Conservation (phyloP, 2,329 filamentous ascomycete species). For the Podosphaera xanthii region DNA sequence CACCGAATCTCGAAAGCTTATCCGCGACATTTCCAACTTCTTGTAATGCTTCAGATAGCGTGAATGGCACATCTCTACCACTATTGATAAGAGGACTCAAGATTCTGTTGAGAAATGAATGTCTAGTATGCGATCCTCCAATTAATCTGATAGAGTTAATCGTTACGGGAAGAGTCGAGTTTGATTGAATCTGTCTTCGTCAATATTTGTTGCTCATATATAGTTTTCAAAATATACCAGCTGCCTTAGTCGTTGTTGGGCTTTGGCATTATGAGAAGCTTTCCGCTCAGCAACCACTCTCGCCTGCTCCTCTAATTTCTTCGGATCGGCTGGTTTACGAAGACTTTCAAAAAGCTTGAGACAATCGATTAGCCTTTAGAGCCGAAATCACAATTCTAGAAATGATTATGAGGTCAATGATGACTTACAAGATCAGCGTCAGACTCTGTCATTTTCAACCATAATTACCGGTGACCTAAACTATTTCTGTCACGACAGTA, state of each 20-base stretch:
- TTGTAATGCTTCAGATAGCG: conserved; percentile 54
- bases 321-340: conserved; percentile 32
- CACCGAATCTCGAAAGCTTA: conserved; percentile 65
- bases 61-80: conserved; percentile 44
- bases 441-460: too few relatives aligned
- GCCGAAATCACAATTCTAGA: neutral
- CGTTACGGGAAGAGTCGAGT: conserved; percentile 68
- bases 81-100: conserved; percentile 55
- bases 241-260: conserved; percentile 39
- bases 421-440: too few relatives aligned
- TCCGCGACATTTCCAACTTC: conserved; percentile 47
- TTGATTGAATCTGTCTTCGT: conserved; percentile 41
- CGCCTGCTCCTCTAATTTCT: conserved; percentile 33
- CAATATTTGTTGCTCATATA: conserved; percentile 2
- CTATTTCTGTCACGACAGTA: too few relatives aligned
- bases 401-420: too few relatives aligned
- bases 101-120: conserved; percentile 59
- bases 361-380: conserved; percentile 6
- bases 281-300: conserved; percentile 28
- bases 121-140: conserved; percentile 63
- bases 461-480: too few relatives aligned
- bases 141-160: conserved; percentile 70
- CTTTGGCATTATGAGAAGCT: conserved; percentile 18
- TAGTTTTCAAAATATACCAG: conserved; percentile 26
- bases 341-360: conserved; percentile 35